A percentile compares a stretch with the other conserved stretches of the same genome.
These are phyloP conservation scores for Wallacemonas sp. DNA, from an alignment of 208 protist species.

Conservation along the genomic window DNA sequence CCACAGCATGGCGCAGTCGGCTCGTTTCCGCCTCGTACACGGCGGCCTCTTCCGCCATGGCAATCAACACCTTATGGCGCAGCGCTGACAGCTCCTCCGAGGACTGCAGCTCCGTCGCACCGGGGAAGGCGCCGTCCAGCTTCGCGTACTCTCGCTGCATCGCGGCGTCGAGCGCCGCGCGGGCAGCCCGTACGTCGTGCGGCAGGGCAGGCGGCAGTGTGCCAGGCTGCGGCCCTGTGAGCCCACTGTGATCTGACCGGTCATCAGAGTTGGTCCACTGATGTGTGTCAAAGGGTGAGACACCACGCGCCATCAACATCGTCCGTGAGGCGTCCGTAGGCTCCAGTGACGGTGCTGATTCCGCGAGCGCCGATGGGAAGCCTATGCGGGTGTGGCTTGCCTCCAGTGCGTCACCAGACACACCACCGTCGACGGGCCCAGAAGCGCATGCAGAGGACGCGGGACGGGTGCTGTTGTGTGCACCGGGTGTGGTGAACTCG, in stretches of 20 bases:
- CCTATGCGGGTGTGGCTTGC: too few relatives aligned
- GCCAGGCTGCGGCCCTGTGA: not conserved
- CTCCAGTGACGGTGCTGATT: too few relatives aligned
- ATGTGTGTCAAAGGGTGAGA: not conserved
- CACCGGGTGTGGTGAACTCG: not conserved
- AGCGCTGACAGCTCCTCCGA: not conserved
- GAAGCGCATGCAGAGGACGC: too few relatives aligned
- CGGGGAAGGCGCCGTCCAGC: not conserved
- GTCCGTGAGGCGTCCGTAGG: too few relatives aligned
- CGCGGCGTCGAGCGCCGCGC: not conserved
- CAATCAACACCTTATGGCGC: not conserved
- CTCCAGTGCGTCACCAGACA: too few relatives aligned
- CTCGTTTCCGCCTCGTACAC: slow-evolving; percentile 3
- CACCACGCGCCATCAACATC: not conserved
- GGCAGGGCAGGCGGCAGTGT: not conserved
- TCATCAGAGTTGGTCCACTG: not conserved
- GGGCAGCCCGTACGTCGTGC: not conserved
- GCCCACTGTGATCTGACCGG: not conserved
- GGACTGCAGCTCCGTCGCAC: not conserved
- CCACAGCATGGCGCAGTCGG: not conserved
- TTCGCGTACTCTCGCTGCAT: not conserved
- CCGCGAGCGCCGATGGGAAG: too few relatives aligned
- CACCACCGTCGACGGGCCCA: too few relatives aligned
- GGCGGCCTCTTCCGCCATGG: slow-evolving; percentile 9
- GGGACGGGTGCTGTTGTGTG: not conserved